phyloP scores from a whole-genome alignment of 208 protist genomes.

The Trypanosoma scelopori region DNA sequence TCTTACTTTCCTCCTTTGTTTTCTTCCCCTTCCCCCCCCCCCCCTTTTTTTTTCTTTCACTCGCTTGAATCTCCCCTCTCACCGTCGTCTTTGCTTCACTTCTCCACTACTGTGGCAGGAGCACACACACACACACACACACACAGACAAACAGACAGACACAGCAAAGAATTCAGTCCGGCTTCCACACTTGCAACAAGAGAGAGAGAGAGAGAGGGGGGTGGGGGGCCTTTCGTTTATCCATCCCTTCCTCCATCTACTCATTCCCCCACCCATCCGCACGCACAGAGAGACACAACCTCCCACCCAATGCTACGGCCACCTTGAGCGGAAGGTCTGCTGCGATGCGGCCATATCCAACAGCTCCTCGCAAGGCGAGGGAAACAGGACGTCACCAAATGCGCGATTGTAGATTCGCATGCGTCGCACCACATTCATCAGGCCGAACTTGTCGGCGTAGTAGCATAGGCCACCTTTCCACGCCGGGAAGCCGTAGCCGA shows the following conservation, averaged over 20 bases:
- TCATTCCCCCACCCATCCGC: no score
- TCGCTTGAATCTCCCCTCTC: no score
- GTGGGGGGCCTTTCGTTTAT: no score
- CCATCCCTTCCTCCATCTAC: no score
- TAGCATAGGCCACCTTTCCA: slow-evolving; percentile 76
- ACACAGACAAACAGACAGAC: no score
- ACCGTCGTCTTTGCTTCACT: not conserved
- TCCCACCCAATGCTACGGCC: slow-evolving; percentile 14
- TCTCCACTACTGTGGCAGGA: not conserved
- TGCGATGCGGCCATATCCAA: slow-evolving; percentile 42
- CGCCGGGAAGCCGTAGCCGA: slow-evolving; percentile 84
- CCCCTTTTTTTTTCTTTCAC: no score
- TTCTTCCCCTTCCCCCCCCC: not conserved
- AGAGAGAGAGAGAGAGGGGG: no score
- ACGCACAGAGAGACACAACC: not conserved
- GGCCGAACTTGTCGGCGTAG: slow-evolving; percentile 70
- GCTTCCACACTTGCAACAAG: no score
- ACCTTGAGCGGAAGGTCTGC: slow-evolving; percentile 48
- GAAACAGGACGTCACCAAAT: slow-evolving; percentile 49
- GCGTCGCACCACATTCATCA: slow-evolving; percentile 51
- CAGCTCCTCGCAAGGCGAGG: slow-evolving; percentile 48
- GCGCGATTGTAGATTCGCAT: slow-evolving; percentile 67
- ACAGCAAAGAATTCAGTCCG: no score
- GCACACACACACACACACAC: not conserved
- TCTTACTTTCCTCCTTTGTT: slow-evolving; percentile 3